Evolutionary conservation across 345 rosid species (phyloP).

Genomic region (Geranium brycei): DNA sequence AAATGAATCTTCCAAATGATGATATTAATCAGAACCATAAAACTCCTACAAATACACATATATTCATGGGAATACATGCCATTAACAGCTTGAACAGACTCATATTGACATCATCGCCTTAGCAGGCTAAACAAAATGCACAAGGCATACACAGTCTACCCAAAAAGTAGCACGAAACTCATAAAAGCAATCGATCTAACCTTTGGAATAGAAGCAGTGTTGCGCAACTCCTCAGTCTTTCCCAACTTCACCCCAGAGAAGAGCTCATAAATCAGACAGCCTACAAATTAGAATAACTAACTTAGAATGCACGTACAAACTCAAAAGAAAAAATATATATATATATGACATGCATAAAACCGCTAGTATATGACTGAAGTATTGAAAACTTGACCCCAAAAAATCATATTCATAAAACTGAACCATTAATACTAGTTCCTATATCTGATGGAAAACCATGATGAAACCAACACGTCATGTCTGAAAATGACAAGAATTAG

Average conservation of each 20-base stretch:
- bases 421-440: not conserved
- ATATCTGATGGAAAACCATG: not conserved
- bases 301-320: not conserved
- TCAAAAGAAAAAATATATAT: not conserved
- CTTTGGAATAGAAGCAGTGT: constrained; percentile 87
- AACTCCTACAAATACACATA: constrained; percentile 1
- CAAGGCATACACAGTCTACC: not conserved
- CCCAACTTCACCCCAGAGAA: constrained; percentile 73
- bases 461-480: not conserved
- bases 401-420: not conserved
- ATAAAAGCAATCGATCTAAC: constrained; percentile 20
- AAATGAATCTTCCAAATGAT: constrained; percentile 23
- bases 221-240: constrained; percentile 91
- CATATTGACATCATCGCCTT: not conserved
- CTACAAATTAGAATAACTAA: constrained; percentile 23
- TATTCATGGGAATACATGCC: not conserved
- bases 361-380: not conserved
- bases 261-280: constrained; percentile 89
- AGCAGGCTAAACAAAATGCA: constrained; percentile 1
- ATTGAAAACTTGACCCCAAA: too few relatives aligned
- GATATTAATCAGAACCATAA: constrained; percentile 11
- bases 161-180: not conserved
- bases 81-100: not conserved
- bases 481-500: not conserved
- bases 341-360: not conserved